Base-by-base conservation (phyloP, 805 yeast genomes). In the Candida wancherniae region DNA sequence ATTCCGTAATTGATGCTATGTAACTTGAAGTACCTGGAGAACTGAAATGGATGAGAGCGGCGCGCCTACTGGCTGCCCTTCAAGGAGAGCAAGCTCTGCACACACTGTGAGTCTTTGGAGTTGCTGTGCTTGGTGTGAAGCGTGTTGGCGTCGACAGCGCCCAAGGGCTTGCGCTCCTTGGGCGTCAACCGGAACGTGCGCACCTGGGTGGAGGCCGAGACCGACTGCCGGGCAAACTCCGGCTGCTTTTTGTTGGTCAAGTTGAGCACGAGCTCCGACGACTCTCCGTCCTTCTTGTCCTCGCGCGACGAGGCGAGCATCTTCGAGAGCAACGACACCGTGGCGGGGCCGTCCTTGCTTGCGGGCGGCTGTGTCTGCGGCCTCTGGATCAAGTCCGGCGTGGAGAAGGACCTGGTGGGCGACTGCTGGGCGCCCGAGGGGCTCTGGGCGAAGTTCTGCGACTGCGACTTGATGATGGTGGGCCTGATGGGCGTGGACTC, bases 161-260 rank as follows among this genome's bases (percentile, higher is more conserved):
- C 47, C 40, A 44, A 37, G 5, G 47, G 47, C 31, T 30, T 37
- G 22, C 49, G 38, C n/a, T 29, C 45, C 22, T 33, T 28, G 23
- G 42, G 46, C 15, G 34, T 34, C 31, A 39, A 38, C 29, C 37
- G 37, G 37, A 42, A 42, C 13, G 44, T 39, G 36, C 26, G 34
- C 36, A 42, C 39, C 36, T 37, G 47, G n/a, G 33, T 42, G 19
- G 42, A 24, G 12, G 42, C 47, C 19, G 33, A 22, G 5, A 40
- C 40, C 16, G 34, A 28, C 22, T 34, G 37, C 23, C 47, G 40
- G 21, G 42, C 45, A 16, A 42, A 42, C 25, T 37, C 47, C 11
- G 47, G 47, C 31, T 42, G 47, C 20, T 42, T 42, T 22, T 42
- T 42, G 30, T 40, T 40, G 38, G 42, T 42, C 35, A 42, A 34